phyloP scores from a whole-genome alignment of 2,329 filamentous ascomycete genomes.

The Colletotrichum sp. region DNA sequence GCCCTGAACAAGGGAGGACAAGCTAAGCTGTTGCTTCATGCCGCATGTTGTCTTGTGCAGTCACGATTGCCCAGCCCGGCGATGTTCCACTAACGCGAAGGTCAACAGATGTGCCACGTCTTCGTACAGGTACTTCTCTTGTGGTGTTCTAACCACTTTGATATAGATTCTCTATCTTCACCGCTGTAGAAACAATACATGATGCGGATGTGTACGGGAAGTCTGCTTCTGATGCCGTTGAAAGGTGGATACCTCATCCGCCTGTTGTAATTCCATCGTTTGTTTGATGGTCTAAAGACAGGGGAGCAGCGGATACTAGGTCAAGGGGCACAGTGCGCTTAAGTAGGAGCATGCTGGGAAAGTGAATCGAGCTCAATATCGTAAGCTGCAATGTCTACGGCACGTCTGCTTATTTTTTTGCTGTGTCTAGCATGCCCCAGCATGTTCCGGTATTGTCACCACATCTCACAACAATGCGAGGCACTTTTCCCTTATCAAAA shows the following conservation, averaged over 20 bases:
- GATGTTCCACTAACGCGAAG: neutral
- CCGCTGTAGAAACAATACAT: neutral
- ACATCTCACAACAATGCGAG: neutral
- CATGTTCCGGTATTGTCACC: neutral
- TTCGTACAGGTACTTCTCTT: neutral
- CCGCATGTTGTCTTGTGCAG: neutral
- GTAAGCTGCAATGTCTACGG: neutral
- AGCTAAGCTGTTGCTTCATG: neutral
- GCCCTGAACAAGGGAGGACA: neutral
- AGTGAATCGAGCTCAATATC: neutral
- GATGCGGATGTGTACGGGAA: neutral
- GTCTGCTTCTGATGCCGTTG: neutral
- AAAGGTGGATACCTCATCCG: neutral
- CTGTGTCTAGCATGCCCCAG: neutral
- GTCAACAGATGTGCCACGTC: neutral
- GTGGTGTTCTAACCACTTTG: neutral
- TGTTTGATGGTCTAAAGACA: neutral
- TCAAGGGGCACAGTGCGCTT: neutral
- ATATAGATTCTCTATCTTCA: neutral
- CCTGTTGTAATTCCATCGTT: neutral
- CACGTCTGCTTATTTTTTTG: neutral
- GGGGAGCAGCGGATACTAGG: neutral
- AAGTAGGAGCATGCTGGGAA: neutral
- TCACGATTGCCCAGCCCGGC: neutral
- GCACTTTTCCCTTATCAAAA: neutral